Evolutionary conservation across 2,329 filamentous ascomycete genomes (phyloP).

Genomic region (Paraphoma chrysanthemicola): DNA sequence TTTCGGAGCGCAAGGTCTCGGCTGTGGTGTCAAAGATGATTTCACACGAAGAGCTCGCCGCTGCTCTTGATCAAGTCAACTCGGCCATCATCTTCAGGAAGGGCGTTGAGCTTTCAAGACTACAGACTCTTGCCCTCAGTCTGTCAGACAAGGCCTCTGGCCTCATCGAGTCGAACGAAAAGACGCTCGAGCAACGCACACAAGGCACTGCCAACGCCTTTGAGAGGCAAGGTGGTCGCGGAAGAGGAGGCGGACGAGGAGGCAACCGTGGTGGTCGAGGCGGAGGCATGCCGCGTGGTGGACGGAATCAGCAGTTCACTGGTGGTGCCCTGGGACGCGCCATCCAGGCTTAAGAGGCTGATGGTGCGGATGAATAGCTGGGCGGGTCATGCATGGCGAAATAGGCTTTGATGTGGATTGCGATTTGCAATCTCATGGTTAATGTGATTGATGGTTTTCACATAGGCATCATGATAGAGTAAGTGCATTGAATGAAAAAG

Average conservation of each 20-base stretch:
- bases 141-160: conserved; percentile 95
- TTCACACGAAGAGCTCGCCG: conserved; percentile 95
- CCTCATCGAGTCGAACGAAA: conserved; percentile 96
- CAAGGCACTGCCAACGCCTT: conserved; percentile 96
- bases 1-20: conserved; percentile 87
- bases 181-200: conserved; percentile 94
- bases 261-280: conserved; percentile 46
- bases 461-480: background rate
- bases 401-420: conserved; percentile 1
- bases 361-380: background rate
- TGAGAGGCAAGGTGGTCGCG: conserved; percentile 85
- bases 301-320: conserved; percentile 80
- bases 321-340: conserved; percentile 75
- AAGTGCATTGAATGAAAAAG: conserved; percentile 3
- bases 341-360: conserved; percentile 53
- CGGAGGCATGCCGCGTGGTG: conserved; percentile 65
- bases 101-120: conserved; percentile 94
- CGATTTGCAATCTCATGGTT: conserved; percentile 1
- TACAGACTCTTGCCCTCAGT: conserved; percentile 93
- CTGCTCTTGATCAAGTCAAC: conserved; percentile 97
- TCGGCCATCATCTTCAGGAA: conserved; percentile 98
- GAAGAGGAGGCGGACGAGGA: conserved; percentile 68
- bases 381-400: conserved; percentile 5
- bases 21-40: conserved; percentile 99
- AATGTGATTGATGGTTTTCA: background rate